Conservation (phyloP, 306 rosid species). For the Myrica gale region DNA sequence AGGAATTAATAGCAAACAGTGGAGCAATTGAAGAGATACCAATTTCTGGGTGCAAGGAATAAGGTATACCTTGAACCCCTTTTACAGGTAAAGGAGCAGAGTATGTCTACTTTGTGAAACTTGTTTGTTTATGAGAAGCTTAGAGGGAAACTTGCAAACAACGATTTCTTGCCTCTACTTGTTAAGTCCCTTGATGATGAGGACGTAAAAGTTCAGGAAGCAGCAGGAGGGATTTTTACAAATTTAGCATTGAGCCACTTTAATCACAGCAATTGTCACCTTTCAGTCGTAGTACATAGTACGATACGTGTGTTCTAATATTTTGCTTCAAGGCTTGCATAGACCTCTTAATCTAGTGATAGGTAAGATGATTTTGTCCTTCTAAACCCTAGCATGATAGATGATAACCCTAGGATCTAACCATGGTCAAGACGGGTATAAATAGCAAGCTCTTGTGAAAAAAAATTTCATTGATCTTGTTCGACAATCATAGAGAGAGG, state of each 20-base stretch:
- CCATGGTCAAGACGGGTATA: too few species aligned
- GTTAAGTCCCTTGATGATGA: conserved; percentile 70
- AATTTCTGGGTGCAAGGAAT: conserved; percentile 31
- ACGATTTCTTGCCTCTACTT: conserved; percentile 55
- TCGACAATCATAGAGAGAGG: too few species aligned
- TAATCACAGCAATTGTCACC: conserved; percentile 71
- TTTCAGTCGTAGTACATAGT: too few species aligned
- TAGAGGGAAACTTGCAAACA: conserved; percentile 49
- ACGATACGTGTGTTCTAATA: too few species aligned
- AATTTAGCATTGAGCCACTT: conserved; percentile 62
- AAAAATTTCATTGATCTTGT: too few species aligned
- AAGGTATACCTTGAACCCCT: conserved; percentile 28
- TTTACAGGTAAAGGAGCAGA: conserved; percentile 79
- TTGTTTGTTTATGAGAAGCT: conserved; percentile 80
- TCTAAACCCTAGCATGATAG: too few species aligned
- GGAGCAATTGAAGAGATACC: conserved; percentile 86
- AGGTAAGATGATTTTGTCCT: too few species aligned
- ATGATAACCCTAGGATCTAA: too few species aligned
- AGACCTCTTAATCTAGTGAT: too few species aligned
- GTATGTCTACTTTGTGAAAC: conserved; percentile 73
- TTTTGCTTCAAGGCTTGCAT: too few species aligned
- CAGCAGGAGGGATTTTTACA: conserved; percentile 79
- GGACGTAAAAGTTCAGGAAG: conserved; percentile 70
- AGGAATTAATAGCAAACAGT: conserved; percentile 68
- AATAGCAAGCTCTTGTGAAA: too few species aligned